phyloP scores from a whole-genome alignment of 192 early-diverging fungal species.

The Coemansia sp. region DNA sequence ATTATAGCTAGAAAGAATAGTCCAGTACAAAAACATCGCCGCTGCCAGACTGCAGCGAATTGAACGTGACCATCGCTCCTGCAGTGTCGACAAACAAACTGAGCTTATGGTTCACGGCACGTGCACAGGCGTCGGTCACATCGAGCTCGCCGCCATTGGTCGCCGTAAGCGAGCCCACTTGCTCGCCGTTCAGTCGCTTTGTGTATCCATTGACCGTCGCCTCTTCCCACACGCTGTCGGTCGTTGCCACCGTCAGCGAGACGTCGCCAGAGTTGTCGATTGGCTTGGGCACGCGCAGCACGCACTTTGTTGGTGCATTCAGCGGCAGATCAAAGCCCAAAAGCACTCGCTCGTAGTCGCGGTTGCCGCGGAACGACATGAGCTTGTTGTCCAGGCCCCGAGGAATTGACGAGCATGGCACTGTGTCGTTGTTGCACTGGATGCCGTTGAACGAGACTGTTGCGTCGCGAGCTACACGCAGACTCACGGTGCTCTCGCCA shows the following conservation, averaged over 20 bases:
- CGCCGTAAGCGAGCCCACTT: constrained; percentile 20
- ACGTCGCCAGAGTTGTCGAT: constrained; percentile 11
- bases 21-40: constrained; percentile 24
- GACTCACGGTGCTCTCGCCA: constrained; percentile 3
- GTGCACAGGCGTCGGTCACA: constrained; percentile 29
- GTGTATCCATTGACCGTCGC: constrained; percentile 34
- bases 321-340: constrained; percentile 49
- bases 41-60: constrained; percentile 47
- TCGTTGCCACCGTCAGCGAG: constrained; percentile 23
- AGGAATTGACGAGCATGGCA: constrained; percentile 30
- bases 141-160: constrained; percentile 19
- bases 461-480: constrained; percentile 29
- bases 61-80: constrained; percentile 23
- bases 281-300: constrained; percentile 29
- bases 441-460: constrained; percentile 41
- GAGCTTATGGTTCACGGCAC: constrained; percentile 23
- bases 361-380: constrained; percentile 44
- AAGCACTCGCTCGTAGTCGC: constrained; percentile 45
- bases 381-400: constrained; percentile 23
- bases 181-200: constrained; percentile 25
- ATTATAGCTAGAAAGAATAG: not conserved
- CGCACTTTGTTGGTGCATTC: constrained; percentile 18
- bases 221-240: constrained; percentile 49
- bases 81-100: constrained; percentile 48
- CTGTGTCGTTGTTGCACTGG: constrained; percentile 30